Base-by-base conservation (phyloP, 805 yeast genomes). In the Yarrowia divulgata region DNA sequence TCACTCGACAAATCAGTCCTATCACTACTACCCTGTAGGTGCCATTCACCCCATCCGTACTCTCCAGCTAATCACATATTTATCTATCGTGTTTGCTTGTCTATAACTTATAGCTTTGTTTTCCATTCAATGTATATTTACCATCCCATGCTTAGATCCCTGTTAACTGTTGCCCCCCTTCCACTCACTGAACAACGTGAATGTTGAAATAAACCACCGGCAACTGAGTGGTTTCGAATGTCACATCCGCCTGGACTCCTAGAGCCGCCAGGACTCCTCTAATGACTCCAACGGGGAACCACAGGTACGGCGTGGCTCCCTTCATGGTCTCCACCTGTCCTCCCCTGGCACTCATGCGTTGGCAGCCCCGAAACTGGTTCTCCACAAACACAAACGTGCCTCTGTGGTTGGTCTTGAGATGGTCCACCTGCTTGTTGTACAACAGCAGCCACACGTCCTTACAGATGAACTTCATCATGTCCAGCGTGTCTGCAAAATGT, bases 381-480 rank as follows among this genome's bases (percentile, higher is more conserved):
- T 91, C 97, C 10, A 91, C 86, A 54, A 91, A 81, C 34, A 92
- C 94, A 77, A 87, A 91, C 0, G 93, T 90, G 8, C 95, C 89
- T 46, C 96, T 80, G 77, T 95, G 98, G 76, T 95, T 95, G 0
- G 99, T 95, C 71, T 97, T 85, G 70, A 95, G 82, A 73, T 92
- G 93, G 77, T 93, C 98, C 82, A 95, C 91, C 77, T 90, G 97
- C 78, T 93, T 94, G 46, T 88, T 86, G 79, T 87, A 92, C 37
- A 94, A 76, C 67, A 84, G 79, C 73, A 85, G 87, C 98, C 98
- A 95, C 37, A 93, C 89, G 73, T 93, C 98, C 57, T 97, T 85
- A 77, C 98, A 93, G 6, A 95, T 85, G 77, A 91, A 93, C 79
- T 94, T 94, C 91, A 95, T 91, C 48, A 94, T 85, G 72, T 91